Evolutionary conservation across 257 asterid species (phyloP), one percentile per base, ranked within the genome.

Genomic region (Lavandula angustifolia): DNA sequence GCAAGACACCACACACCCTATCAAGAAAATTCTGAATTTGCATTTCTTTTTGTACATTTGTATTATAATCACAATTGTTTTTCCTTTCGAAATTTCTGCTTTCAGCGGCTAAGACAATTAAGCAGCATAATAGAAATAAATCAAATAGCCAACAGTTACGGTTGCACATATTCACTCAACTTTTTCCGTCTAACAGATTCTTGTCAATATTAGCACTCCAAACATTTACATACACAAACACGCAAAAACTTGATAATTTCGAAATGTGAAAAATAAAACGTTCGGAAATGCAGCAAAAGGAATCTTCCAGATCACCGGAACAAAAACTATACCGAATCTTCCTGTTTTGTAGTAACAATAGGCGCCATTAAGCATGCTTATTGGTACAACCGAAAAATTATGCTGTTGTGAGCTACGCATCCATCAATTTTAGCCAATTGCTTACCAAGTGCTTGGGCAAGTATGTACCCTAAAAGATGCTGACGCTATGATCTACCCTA

Each of bases 281-380:
- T 44, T 16, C 14, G 14, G 40, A 55, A 48, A 43, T 17, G 59
- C 52, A 56, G 51, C 72, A 11, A 9, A 31, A 14, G 32, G 3
- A 57, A 40, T 14, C 31, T 4, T 44, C 27, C 4, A 7, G 7
- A 63, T 13, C 34, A 42, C 9, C 47, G 18, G 31, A 33, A 27
- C 16, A 62, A 58, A 31, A 48, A 27, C 41, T 3, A 13, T 78
- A 75, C 83, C 80, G 60, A 67, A 63, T 78, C 66, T n/a, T 74
- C 58, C 17, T 70, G 73, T 6, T 62, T 48, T 38, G 79, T 53
- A 41, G 69, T 71, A 27, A 62, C 6, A 29, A 74, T 38, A 38
- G 62, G 31, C 38, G 55, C 58, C 78, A 72, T 72, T 61, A 14
- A 14, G 14, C 53, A 18, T 22, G 7, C 12, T 14, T 0, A 55